Percentiles rank a stretch among this genome's conserved stretches.
Evolutionary conservation across 2,329 filamentous ascomycete species (phyloP).

Genomic region (Fusarium papillatum): DNA sequence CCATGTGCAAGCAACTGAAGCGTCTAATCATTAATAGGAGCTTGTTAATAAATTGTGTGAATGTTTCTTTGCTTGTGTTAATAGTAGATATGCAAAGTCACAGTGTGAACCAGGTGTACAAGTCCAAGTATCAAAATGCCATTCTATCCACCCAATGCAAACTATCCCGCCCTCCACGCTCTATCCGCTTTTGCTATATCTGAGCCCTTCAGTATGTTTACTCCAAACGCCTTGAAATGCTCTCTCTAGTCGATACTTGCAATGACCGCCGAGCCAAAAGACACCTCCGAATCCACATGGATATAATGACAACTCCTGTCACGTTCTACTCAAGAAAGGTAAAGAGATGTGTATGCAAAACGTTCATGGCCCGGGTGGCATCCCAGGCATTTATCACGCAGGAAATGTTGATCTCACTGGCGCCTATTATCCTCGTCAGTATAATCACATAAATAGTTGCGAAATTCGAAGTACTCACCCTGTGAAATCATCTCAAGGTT

Average conservation of each 20-base stretch:
- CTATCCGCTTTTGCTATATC: neutral
- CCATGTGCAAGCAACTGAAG: slow-evolving; percentile 8
- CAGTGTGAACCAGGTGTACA: neutral
- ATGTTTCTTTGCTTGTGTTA: neutral
- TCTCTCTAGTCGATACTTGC: neutral
- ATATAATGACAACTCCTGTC: slow-evolving; percentile 12
- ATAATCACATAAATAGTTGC: neutral
- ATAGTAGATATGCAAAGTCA: neutral
- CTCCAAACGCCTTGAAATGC: slow-evolving; percentile 33
- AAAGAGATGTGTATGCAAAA: slow-evolving; percentile 96
- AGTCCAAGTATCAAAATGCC: neutral
- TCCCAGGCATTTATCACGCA: slow-evolving; percentile 96
- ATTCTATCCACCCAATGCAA: neutral
- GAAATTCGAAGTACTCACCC: slow-evolving; percentile 67
- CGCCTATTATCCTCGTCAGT: slow-evolving; percentile 67
- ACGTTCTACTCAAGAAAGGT: slow-evolving; percentile 82
- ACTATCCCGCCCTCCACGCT: neutral
- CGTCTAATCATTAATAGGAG: neutral
- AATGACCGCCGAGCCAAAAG: neutral
- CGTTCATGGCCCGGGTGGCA: slow-evolving; percentile 93
- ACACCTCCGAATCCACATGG: slow-evolving; percentile 6
- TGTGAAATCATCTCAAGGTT: slow-evolving; percentile 99
- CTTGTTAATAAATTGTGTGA: neutral
- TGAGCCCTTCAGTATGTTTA: slow-evolving; percentile 16
- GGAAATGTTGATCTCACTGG: slow-evolving; percentile 99